Conservation (phyloP, 2,329 filamentous ascomycete genomes). For the Fusarium sarcochroum region DNA sequence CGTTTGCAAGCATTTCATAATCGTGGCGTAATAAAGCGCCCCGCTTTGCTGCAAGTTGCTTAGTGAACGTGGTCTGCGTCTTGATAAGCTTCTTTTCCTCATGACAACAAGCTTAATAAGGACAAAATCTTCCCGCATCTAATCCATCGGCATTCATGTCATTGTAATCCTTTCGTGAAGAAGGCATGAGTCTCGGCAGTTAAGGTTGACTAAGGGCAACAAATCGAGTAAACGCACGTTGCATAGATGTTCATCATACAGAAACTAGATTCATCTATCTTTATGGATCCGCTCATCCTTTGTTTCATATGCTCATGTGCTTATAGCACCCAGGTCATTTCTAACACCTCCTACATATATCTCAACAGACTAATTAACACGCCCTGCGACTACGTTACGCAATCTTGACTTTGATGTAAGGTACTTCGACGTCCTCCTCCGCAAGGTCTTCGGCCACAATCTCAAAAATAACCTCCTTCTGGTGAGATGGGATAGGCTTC, state of each 20-base stretch:
- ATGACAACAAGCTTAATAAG: conserved; percentile 35
- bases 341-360: conserved; percentile 31
- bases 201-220: background rate
- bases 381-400: conserved; percentile 36
- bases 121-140: background rate
- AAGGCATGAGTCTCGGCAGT: background rate
- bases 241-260: background rate
- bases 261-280: conserved; percentile 39
- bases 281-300: conserved; percentile 34
- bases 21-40: conserved; percentile 46
- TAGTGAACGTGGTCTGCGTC: conserved; percentile 34
- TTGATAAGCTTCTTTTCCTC: conserved; percentile 41
- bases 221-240: background rate
- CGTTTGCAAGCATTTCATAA: conserved; percentile 42
- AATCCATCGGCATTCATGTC: background rate
- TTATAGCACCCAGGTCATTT: conserved; percentile 21
- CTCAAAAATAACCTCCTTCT: conserved; percentile 97
- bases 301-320: conserved; percentile 29
- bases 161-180: background rate
- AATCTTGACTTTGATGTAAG: conserved; percentile 93
- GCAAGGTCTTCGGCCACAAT: conserved; percentile 90
- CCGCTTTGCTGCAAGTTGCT: conserved; percentile 43
- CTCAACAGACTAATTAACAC: conserved; percentile 12
- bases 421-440: conserved; percentile 96
- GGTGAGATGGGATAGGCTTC: conserved; percentile 90